Evolutionary conservation across 2,329 filamentous ascomycete species (phyloP).

Genomic region (Pseudofabraea citricarpa): DNA sequence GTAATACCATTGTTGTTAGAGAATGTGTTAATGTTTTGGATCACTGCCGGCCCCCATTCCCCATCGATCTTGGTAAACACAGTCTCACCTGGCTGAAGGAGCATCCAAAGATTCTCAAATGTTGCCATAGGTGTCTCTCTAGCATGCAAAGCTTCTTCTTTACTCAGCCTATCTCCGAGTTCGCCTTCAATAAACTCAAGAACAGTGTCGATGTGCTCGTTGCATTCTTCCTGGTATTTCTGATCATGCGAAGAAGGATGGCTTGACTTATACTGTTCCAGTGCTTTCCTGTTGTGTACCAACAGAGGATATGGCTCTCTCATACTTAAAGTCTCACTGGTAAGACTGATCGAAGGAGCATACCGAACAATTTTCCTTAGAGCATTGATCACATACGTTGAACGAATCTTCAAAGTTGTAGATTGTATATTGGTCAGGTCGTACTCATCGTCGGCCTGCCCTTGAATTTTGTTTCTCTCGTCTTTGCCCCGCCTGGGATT

Average conservation of each 20-base stretch:
- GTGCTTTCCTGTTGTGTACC: slow-evolving; percentile 15
- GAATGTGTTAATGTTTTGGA: neutral
- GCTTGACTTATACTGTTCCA: slow-evolving; percentile 5
- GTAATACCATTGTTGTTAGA: neutral
- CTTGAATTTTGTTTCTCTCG: neutral
- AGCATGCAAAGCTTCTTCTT: slow-evolving; percentile 4
- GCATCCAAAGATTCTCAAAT: slow-evolving; percentile 8
- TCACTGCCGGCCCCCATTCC: neutral
- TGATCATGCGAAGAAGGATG: slow-evolving; percentile 1
- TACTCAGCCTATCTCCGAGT: neutral
- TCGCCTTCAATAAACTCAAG: slow-evolving; percentile 3
- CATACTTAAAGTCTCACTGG: neutral
- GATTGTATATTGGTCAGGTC: slow-evolving; percentile 1
- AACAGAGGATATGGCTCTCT: slow-evolving; percentile 31
- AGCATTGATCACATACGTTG: slow-evolving; percentile 10
- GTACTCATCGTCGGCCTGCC: neutral
- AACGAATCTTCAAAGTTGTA: slow-evolving; percentile 11
- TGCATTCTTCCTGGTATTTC: neutral
- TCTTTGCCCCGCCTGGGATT: neutral
- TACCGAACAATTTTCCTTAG: slow-evolving; percentile 12
- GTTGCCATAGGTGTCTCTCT: slow-evolving; percentile 4
- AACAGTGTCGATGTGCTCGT: slow-evolving; percentile 6
- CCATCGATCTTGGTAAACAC: neutral
- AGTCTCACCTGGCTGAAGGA: slow-evolving; percentile 6
- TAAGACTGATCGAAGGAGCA: slow-evolving; percentile 5